Base-by-base conservation (phyloP, 1,284 basidiomycete species). In the Amylostereum areolatum region DNA sequence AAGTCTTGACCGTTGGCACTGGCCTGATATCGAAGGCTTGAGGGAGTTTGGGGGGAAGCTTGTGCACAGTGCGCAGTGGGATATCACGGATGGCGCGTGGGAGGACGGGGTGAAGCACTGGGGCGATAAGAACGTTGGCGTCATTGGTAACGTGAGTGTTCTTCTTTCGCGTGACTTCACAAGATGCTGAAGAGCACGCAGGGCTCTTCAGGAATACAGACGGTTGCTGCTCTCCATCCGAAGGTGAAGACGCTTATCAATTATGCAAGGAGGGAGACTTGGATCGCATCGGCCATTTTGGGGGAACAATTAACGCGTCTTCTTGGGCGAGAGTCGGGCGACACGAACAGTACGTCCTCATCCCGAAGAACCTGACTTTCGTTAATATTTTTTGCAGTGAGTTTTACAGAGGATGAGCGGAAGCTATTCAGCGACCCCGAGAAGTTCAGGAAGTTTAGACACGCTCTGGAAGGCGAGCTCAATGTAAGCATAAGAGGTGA, bases 131-230 rank as follows among this genome's bases (percentile, higher is more conserved):
- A 67, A 54, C 12, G 76, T 84, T 24, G 82, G 74, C 4, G 74
- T 85, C 5, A 78, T 85, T 49, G 81, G 82, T 12, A 72, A 78
- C 12, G 80, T 80, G 58, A 55, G n/a, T n/a, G 74, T 62, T n/a
- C n/a, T 43, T 8, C 30, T 45, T 9, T n/a, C 28, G 34, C 8
- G 10, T 35, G 43, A 36, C 49, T 18, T 46, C 42, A 32, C 9
- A 18, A 34, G 6, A 45, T 24, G 37, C 25, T 24, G n/a, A 46
- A n/a, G 3, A 10, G 30, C 12, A 36, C 18, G n/a, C 6, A 77
- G 77, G 79, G 79, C 3, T 78, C 78, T 6, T 77, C 77, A 9
- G 76, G 73, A 3, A 72, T 81, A 39, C 80, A 81, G 55, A 74
- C 80, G 25, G 73, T 81, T 2, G 69, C 79, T 0, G 67, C 74